Percentiles rank a stretch among this genome's conserved stretches.
Evolutionary conservation across 1,284 basidiomycete species (phyloP).

Genomic region (Phaffia rhodozyma): DNA sequence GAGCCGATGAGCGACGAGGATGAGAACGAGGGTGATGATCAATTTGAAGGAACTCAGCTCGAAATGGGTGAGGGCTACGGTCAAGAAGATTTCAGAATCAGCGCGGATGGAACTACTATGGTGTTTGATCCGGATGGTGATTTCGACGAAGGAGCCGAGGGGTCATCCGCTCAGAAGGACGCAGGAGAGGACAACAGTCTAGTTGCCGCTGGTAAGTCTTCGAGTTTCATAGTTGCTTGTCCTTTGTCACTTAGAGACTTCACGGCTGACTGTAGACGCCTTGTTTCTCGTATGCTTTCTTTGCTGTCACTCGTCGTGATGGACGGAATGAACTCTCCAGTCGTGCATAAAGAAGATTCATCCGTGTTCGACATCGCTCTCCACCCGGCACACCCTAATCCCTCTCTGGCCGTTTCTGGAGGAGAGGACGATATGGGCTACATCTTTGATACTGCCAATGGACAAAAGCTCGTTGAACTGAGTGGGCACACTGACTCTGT

Average conservation of each 20-base stretch:
- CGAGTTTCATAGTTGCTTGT: neutral
- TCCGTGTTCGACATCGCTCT: slow-evolving; percentile 77
- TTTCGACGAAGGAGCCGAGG: too few relatives aligned
- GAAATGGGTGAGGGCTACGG: neutral
- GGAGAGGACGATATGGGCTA: slow-evolving; percentile 93
- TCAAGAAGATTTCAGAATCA: too few relatives aligned
- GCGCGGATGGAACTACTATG: neutral
- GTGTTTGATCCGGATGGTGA: too few relatives aligned
- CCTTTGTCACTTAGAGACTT: neutral
- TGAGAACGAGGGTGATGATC: slow-evolving; percentile 17
- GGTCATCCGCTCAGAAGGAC: neutral
- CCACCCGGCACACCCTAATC: slow-evolving; percentile 59
- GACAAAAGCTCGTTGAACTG: slow-evolving; percentile 67
- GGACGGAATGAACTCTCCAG: slow-evolving; percentile 23
- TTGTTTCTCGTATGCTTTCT: neutral
- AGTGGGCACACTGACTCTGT: slow-evolving; percentile 91
- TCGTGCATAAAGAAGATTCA: slow-evolving; percentile 29
- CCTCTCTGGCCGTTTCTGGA: slow-evolving; percentile 75
- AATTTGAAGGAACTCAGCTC: neutral
- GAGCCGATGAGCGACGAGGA: slow-evolving; percentile 20
- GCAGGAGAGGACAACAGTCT: slow-evolving; percentile 26
- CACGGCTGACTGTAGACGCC: neutral
- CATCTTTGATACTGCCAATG: slow-evolving; percentile 80
- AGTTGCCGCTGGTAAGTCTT: slow-evolving; percentile 23
- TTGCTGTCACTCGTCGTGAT: neutral